Percentiles rank a stretch among this genome's conserved stretches.
phyloP scores from a whole-genome alignment of 495 filamentous ascomycete genomes.

The Talaromyces ruber region DNA sequence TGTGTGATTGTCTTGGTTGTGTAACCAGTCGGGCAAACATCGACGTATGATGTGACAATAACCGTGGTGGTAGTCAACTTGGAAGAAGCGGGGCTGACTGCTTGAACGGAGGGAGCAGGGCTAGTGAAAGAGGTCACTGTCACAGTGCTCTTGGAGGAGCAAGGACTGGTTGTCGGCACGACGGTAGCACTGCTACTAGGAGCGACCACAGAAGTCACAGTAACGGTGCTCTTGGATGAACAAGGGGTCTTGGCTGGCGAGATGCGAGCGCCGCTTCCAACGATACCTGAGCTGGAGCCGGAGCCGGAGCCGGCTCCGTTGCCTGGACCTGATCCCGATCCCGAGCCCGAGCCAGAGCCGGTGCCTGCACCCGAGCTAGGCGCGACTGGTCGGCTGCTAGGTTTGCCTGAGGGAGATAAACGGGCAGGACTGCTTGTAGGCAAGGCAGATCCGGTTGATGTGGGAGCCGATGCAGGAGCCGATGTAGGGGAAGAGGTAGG shows the following conservation, averaged over 20 bases:
- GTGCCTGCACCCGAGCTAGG: not conserved
- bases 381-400: not conserved
- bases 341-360: not conserved
- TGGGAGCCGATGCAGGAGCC: slow-evolving; percentile 7
- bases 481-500: slow-evolving; percentile 4
- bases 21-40: slow-evolving; percentile 3
- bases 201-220: not conserved
- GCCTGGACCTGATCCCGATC: not conserved
- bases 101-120: not conserved
- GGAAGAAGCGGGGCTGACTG: not conserved
- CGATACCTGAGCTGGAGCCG: not conserved
- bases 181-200: not conserved
- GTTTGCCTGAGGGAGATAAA: not conserved
- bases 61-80: slow-evolving; percentile 6
- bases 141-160: not conserved
- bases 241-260: not conserved
- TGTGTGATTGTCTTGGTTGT: slow-evolving; percentile 5
- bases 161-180: not conserved
- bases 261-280: not conserved
- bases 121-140: slow-evolving; percentile 1
- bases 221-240: not conserved
- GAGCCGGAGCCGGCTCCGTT: not conserved
- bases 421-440: not conserved
- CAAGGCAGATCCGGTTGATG: not conserved
- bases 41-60: slow-evolving; percentile 2